Evolutionary conservation across 1,284 basidiomycete species (phyloP).

Genomic region (Afroboletus lepidellus): DNA sequence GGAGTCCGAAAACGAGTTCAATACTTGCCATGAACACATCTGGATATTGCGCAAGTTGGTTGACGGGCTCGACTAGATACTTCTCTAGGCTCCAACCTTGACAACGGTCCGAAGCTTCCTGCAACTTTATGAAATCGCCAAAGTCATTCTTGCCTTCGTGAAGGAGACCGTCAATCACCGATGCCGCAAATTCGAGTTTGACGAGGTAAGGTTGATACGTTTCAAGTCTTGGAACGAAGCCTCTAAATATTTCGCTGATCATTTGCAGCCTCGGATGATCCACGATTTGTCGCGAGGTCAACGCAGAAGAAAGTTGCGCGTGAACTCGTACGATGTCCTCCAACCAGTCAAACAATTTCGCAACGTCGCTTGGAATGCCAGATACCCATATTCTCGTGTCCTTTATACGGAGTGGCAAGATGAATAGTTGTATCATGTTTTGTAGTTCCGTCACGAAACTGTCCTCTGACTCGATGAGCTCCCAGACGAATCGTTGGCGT

Average conservation of each 20-base stretch:
- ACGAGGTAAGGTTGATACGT: conserved; percentile 86
- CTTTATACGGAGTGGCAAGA: conserved; percentile 70
- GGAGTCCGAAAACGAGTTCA: neutral
- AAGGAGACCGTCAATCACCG: conserved; percentile 55
- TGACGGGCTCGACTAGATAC: conserved; percentile 74
- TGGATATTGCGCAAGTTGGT: conserved; percentile 71
- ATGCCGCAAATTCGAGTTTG: conserved; percentile 60
- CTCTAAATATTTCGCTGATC: conserved; percentile 57
- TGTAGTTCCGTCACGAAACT: conserved; percentile 65
- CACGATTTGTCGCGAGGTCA: conserved; percentile 46
- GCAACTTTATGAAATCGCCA: conserved; percentile 80
- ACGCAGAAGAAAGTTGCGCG: conserved; percentile 51
- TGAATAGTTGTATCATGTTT: conserved; percentile 65
- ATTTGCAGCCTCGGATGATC: conserved; percentile 47
- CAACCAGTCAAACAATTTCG: conserved; percentile 78
- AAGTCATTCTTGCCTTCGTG: conserved; percentile 63
- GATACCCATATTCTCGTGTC: conserved; percentile 72
- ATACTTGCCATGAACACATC: conserved; percentile 69
- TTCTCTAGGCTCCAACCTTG: conserved; percentile 62
- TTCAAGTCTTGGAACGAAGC: conserved; percentile 66
- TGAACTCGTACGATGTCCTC: conserved; percentile 83
- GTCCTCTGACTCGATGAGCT: conserved; percentile 68
- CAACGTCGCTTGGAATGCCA: conserved; percentile 69
- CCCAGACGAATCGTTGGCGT: conserved; percentile 68
- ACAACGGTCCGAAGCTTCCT: conserved; percentile 55